phyloP scores from a whole-genome alignment of 306 rosid genomes.

The Gynostemma pentaphyllum region DNA sequence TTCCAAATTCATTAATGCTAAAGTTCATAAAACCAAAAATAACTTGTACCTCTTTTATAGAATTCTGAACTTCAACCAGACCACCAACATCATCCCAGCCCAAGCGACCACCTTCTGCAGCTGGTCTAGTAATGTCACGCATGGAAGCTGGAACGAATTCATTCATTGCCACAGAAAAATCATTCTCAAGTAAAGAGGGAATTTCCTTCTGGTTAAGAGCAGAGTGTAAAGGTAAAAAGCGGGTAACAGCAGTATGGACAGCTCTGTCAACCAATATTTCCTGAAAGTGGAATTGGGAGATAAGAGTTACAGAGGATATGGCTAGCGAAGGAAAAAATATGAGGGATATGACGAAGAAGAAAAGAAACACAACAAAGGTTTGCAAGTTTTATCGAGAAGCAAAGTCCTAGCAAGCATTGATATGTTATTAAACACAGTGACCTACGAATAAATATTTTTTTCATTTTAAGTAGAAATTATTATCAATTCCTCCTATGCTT shows the following conservation, averaged over 20 bases:
- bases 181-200: constrained; percentile 54
- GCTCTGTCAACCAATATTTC: constrained; percentile 91
- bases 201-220: constrained; percentile 30
- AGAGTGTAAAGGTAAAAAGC: constrained; percentile 44
- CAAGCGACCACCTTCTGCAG: constrained; percentile 66
- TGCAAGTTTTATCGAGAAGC: too few relatives aligned
- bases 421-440: too few relatives aligned
- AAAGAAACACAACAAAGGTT: too few relatives aligned
- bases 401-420: too few relatives aligned
- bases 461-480: too few relatives aligned
- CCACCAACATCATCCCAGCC: constrained; percentile 99
- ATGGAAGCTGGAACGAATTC: constrained; percentile 89
- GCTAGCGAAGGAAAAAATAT: too few relatives aligned
- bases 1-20: neutral
- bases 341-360: too few relatives aligned
- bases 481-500: too few relatives aligned
- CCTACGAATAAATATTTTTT: too few relatives aligned
- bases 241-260: constrained; percentile 74
- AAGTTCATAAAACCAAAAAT: neutral
- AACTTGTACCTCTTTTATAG: constrained; percentile 63
- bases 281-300: constrained; percentile 33
- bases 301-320: too few relatives aligned
- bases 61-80: constrained; percentile 64
- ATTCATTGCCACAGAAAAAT: constrained; percentile 81
- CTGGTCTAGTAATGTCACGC: constrained; percentile 77